A percentile compares a stretch with the other conserved stretches of the same genome.
These are phyloP conservation scores for Mycena latifolia DNA, from an alignment of 768 basidiomycete species.

Conservation along the genomic window DNA sequence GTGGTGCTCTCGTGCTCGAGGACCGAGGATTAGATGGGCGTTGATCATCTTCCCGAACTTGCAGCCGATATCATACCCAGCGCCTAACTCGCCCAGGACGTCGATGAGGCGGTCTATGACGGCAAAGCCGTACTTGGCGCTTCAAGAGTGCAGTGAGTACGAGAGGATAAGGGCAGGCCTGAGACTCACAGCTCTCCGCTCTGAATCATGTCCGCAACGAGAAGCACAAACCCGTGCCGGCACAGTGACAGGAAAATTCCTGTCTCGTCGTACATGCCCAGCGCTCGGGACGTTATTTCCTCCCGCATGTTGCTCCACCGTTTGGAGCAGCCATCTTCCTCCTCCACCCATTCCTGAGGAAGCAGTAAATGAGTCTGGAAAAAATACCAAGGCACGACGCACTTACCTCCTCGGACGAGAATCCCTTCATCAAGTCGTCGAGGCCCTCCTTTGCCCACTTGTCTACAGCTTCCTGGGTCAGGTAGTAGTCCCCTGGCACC, in stretches of 20 bases:
- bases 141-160: neutral
- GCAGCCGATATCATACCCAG: conserved; percentile 38
- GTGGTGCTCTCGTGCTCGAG: neutral
- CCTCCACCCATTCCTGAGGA: conserved; percentile 47
- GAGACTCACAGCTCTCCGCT: conserved; percentile 53
- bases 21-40: conserved; percentile 10
- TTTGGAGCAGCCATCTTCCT: conserved; percentile 40
- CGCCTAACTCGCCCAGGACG: conserved; percentile 6
- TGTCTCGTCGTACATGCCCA: conserved; percentile 50
- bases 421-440: conserved; percentile 9
- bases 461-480: conserved; percentile 10
- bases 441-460: conserved; percentile 23
- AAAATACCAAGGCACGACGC: too few species aligned
- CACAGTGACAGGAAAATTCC: conserved; percentile 53
- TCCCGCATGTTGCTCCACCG: conserved; percentile 40
- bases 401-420: neutral
- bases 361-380: too few species aligned
- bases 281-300: conserved; percentile 38
- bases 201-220: conserved; percentile 47
- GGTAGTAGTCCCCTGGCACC: conserved; percentile 18
- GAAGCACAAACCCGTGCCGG: conserved; percentile 47
- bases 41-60: conserved; percentile 21
- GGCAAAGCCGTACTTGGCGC: conserved; percentile 32
- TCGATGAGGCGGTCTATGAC: conserved; percentile 11
- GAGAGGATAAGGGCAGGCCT: neutral